phyloP scores from a whole-genome alignment of 1,284 basidiomycete species.

The Rhodotorula sp. region DNA sequence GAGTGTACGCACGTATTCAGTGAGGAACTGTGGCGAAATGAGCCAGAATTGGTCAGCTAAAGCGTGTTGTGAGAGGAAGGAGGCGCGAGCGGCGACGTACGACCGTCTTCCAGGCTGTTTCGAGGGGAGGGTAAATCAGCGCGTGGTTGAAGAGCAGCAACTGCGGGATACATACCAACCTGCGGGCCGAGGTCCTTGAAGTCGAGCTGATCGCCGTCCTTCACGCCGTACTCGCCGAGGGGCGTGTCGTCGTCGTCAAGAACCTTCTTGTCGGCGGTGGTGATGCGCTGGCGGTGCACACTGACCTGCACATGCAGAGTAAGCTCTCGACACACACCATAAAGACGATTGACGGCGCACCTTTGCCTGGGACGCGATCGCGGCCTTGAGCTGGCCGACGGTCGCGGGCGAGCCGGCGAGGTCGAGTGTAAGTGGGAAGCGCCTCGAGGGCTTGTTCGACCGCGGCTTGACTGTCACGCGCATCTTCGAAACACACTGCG shows the following conservation, averaged over 20 bases:
- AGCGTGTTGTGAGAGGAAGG: background rate
- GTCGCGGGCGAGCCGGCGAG: conserved; percentile 36
- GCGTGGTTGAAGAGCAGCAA: background rate
- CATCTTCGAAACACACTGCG: background rate
- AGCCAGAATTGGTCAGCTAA: background rate
- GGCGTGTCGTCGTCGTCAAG: conserved; percentile 61
- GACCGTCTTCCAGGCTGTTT: conserved; percentile 68
- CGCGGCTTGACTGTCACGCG: conserved; percentile 35
- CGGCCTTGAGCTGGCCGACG: conserved; percentile 54
- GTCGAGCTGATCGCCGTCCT: conserved; percentile 63
- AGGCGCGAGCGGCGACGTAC: conserved; percentile 22
- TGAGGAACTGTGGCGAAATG: conserved; percentile 58
- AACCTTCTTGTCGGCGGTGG: conserved; percentile 62
- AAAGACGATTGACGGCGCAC: conserved; percentile 54
- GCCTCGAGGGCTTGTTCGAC: conserved; percentile 23
- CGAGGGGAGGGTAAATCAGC: background rate
- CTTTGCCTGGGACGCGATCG: conserved; percentile 53
- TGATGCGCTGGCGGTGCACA: conserved; percentile 63
- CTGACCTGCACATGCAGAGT: background rate
- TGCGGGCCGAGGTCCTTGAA: conserved; percentile 89
- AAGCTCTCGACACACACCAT: background rate
- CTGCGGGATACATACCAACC: conserved; percentile 55
- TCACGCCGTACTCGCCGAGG: conserved; percentile 62
- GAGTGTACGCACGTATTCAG: conserved; percentile 72
- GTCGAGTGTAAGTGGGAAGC: conserved; percentile 35